phyloP scores from a whole-genome alignment of 805 yeast genomes.

The Spathaspora boniae region DNA sequence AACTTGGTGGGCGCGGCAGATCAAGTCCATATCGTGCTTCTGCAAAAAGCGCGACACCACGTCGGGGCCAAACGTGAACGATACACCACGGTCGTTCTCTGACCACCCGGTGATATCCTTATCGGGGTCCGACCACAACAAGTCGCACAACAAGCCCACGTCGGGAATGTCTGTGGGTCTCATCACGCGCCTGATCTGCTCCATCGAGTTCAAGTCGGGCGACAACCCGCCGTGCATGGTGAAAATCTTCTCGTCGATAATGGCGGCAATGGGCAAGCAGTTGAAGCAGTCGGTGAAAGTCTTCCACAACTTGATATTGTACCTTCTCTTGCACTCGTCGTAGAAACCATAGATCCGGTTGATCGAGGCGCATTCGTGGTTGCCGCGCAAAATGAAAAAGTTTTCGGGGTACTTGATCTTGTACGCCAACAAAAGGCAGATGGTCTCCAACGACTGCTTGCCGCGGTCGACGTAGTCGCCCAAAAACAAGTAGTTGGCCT shows the following conservation, averaged over 20 bases:
- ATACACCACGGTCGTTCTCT: constrained; percentile 98
- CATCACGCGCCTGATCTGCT: constrained; percentile 70
- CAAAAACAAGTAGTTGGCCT: constrained; percentile 89
- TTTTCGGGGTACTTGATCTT: constrained; percentile 98
- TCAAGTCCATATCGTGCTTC: constrained; percentile 96
- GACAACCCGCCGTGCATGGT: constrained; percentile 85
- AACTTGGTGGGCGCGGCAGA: constrained; percentile 98
- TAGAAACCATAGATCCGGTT: constrained; percentile 97
- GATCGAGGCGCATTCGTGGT: constrained; percentile 97
- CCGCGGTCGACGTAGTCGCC: constrained; percentile 99
- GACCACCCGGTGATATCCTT: constrained; percentile 98
- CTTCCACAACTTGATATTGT: constrained; percentile 92
- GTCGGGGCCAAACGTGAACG: constrained; percentile 99
- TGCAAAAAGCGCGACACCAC: constrained; percentile 94
- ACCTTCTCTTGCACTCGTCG: constrained; percentile 95
- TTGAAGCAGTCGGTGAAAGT: constrained; percentile 91
- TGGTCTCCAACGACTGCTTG: constrained; percentile 93
- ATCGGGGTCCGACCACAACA: constrained; percentile 98
- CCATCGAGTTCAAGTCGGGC: constrained; percentile 69
- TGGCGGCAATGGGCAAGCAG: constrained; percentile 91
- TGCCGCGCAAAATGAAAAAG: constrained; percentile 94
- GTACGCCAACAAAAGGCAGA: constrained; percentile 89
- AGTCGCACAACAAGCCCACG: constrained; percentile 74
- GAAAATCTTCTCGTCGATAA: constrained; percentile 92
- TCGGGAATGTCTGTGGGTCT: constrained; percentile 88